Base-by-base conservation (phyloP, 768 basidiomycete species). In the Collybia mongolica region DNA sequence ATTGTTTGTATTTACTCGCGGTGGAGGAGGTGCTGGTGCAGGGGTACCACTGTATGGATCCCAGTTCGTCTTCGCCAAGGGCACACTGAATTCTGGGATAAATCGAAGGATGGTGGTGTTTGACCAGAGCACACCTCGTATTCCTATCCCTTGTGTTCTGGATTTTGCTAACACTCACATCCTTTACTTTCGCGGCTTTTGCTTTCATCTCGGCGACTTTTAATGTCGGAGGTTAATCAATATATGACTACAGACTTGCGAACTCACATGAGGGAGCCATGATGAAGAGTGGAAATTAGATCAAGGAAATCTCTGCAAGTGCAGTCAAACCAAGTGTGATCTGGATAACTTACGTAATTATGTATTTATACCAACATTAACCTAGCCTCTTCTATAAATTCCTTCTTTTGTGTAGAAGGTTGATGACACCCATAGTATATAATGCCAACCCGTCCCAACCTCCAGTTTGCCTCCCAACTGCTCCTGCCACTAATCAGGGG, bases 171-270 rank as follows among this genome's bases (percentile, higher is more conserved):
- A 81, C 73, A 15, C 78, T 67, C 1, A 74, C 72, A 60, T 81
- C 80, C 49, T 84, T 84, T n/a, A 74, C 83, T 49, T 80, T 82
- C 18, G 66, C 63, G 8, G 88, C 87, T 56, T 80, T 82, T 36
- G 78, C 78, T 62, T 85, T 86, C 44, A 88, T 64, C 39, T 88
- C 86, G 48, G 83, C 80, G 50, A 86, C 83, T 84, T 6, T 52
- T 36, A 14, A 29, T 43, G 24, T 42, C 19, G 36, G 41, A 28
- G 18, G 42, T 52, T 48, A 46, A 49, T 52, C 32, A 55, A 45
- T 39, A 40, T 48, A 32, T 32, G 2, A 14, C 14, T 2, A 9
- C 14, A 3, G 11, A 12, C 14, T 32, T 32, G 32, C 32, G 14
- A 14, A 32, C 32, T 32, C 14, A 32, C 32, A 32, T 32, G 32